Evolutionary conservation across 345 rosid genomes (phyloP), one percentile per base, ranked within the genome.

Genomic region (Clausena lansium): DNA sequence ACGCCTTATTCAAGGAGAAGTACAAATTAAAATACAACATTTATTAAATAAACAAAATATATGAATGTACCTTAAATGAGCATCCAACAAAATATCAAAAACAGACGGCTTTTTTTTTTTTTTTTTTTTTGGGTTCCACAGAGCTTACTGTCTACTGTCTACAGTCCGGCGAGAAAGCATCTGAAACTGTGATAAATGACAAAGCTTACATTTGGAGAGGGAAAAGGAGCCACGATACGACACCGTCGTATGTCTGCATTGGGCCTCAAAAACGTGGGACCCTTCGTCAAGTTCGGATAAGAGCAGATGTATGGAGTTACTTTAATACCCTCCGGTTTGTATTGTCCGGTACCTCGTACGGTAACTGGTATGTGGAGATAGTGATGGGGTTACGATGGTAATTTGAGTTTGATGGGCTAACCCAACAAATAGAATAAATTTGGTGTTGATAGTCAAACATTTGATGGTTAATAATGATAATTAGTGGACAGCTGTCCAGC

Each of bases 251-350:
- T 6, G 4, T 6, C 36, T 13, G 1, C 60, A 19, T 63, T 11
- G 70, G 70, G 61, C 47, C 70, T 47, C n/a, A 30, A 63, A 63
- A 47, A 47, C 27, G 27, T 28, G n/a, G 77, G 59, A 10, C 77
- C 68, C 52, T 0, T 27, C 10, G 17, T 20, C 45, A 28, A 28
- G 36, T 61, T 25, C 58, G 58, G 11, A 62, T 9, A 17, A 71
- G 28, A 71, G 64, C 7, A 1, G 45, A n/a, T 9, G 9, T 6
- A 2, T 1, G 35, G 25, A 69, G 50, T 69, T 41, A 69, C 50
- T 38, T 14, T 41, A 68, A 0, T 68, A 39, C 57, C 55, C 38
- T 52, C 9, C 1, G 7, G 24, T 19, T 14, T 52, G 55, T 0
- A 8, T 11, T 14, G 1, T 22, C 32, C 5, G 9, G 39, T 38